Base-by-base conservation (phyloP, 2,329 filamentous ascomycete species). In the Colletotrichum plurivorum region DNA sequence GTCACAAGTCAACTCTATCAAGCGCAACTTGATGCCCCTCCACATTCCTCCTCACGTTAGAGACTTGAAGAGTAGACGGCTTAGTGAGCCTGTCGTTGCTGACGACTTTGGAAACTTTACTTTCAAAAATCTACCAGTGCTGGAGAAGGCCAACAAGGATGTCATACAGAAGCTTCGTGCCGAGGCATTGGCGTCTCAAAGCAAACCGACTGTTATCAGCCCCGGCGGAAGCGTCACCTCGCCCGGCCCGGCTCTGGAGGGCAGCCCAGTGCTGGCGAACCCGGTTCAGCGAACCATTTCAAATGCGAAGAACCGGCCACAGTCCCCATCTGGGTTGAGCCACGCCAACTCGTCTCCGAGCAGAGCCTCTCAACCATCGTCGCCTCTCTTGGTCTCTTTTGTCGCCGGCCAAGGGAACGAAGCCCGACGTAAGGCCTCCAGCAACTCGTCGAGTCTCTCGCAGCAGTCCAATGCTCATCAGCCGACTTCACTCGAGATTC, bases 81-180 rank as follows among this genome's bases (percentile, higher is more conserved):
- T 98, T 46, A 98, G 95, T 78, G 96, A 99, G 79, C 96, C 96
- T 1, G 90, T 95, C 16, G 88, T 90, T 39, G 88, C 92, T 0
- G 96, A 99, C 78, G 97, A 99, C 78, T 99, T 99, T 84, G 96
- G 96, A 39, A 94, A 90, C 71, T 99, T 99, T 80, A 90, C 94
- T 46, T 99, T 97, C 86, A 99, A 99, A 83, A 99, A 99, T 75
- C 83, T 99, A 56, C 95, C 95, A 0, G 95, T 98, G 20, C 86
- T 99, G 18, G 96, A 98, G 76, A 98, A 98, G 80, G 96, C 96
- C 63, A 99, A 99, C 81, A 99, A 99, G 78, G 96, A 99, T 75
- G 94, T 98, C 36, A 97, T 99, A 39, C 95, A 98, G 75, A 98
- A 98, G 79, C 85, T 99, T 66, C 91, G 95, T 12, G 94, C 95